A percentile compares a stretch with the other conserved stretches of the same genome.
These are phyloP conservation scores for Pythium guiyangense DNA, from an alignment of 352 stramenopile genomes.

Conservation along the genomic window DNA sequence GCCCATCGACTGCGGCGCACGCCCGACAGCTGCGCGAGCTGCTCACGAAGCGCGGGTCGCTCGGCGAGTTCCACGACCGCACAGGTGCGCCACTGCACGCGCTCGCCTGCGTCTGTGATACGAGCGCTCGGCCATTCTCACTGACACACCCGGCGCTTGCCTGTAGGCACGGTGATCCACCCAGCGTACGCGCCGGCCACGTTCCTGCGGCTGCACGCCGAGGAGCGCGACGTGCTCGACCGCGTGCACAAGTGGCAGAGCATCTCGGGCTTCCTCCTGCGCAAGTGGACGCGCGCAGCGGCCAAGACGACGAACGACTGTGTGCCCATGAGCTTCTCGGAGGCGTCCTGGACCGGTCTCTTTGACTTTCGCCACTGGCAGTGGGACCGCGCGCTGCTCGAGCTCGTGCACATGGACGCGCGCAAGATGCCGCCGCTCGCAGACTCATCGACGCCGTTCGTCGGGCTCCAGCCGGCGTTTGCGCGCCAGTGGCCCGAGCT, in stretches of 20 bases:
- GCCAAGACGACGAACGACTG: conserved; percentile 17
- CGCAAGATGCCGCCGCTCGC: conserved; percentile 64
- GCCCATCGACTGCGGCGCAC: conserved; percentile 37
- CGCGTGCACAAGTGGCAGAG: conserved; percentile 85
- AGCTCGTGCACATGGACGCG: conserved; percentile 64
- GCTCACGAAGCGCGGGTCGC: conserved; percentile 26
- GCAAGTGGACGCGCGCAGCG: conserved; percentile 69
- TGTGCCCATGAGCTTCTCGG: conserved; percentile 89
- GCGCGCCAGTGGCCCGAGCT: conserved; percentile 76
- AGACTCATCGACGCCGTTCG: conserved; percentile 65
- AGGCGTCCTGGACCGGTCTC: conserved; percentile 94
- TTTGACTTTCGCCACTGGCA: conserved; percentile 83
- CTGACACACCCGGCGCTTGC: background rate
- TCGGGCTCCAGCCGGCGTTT: conserved; percentile 43
- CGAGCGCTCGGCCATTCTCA: background rate
- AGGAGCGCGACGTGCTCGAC: conserved; percentile 33
- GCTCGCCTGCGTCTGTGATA: too few relatives aligned
- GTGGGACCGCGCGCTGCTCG: conserved; percentile 83
- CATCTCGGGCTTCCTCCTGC: conserved; percentile 85
- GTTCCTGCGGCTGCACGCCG: conserved; percentile 78
- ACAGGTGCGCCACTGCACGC: conserved; percentile 30
- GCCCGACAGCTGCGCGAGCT: conserved; percentile 45
- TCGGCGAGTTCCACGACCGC: conserved; percentile 62
- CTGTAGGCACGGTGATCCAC: conserved; percentile 71
- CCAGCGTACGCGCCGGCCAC: conserved; percentile 87